Conservation (phyloP, 768 basidiomycete species). For the Hemileccinum rubropunctum region DNA sequence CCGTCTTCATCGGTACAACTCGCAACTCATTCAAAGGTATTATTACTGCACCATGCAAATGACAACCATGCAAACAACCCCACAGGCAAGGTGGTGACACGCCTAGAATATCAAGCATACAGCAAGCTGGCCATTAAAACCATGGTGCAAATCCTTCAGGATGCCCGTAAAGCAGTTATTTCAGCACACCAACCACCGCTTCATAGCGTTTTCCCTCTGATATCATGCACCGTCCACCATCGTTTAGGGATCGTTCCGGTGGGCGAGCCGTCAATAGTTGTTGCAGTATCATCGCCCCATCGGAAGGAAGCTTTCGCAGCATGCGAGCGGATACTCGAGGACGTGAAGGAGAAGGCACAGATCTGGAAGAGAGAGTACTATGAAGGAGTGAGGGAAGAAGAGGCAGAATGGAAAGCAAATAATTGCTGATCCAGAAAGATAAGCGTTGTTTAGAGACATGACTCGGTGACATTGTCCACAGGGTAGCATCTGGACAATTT, state of each 20-base stretch:
- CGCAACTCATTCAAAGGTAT: conserved; percentile 82
- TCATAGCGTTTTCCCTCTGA: conserved; percentile 35
- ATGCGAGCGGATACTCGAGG: conserved; percentile 82
- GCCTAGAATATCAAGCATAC: conserved; percentile 82
- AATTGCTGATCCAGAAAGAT: conserved; percentile 18
- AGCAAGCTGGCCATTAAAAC: conserved; percentile 78
- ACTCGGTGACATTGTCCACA: conserved; percentile 4
- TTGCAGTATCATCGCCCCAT: conserved; percentile 83
- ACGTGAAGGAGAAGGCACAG: conserved; percentile 78
- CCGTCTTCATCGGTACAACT: conserved; percentile 82
- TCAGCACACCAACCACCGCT: conserved; percentile 40
- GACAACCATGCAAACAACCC: conserved; percentile 5
- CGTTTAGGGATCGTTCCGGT: conserved; percentile 76
- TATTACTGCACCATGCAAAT: background rate
- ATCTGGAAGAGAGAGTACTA: conserved; percentile 94
- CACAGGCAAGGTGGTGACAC: conserved; percentile 66
- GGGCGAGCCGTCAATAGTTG: conserved; percentile 79
- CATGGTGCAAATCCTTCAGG: conserved; percentile 56
- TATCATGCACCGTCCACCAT: conserved; percentile 68
- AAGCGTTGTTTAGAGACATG: conserved; percentile 3
- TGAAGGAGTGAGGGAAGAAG: conserved; percentile 59
- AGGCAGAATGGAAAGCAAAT: conserved; percentile 73
- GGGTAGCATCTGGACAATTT: conserved; percentile 9
- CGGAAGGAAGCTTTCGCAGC: conserved; percentile 77
- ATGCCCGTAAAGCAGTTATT: conserved; percentile 39